phyloP scores from a whole-genome alignment of 768 basidiomycete genomes.

The Lentinula boryana region DNA sequence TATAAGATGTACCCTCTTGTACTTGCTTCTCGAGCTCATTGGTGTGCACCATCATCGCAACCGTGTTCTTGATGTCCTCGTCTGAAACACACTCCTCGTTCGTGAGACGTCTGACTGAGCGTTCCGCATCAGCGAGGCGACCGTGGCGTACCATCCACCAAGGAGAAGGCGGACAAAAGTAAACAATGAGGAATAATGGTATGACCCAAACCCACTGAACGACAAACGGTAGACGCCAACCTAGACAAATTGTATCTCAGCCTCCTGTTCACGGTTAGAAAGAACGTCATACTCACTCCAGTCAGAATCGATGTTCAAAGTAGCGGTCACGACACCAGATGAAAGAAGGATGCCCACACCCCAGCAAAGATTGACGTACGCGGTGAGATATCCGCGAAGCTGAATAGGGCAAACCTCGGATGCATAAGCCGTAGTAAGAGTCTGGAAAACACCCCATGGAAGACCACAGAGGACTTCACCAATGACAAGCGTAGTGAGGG shows the following conservation, averaged over 20 bases:
- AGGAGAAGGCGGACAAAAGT: constrained; percentile 13
- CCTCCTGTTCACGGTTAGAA: not conserved
- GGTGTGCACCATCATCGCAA: constrained; percentile 18
- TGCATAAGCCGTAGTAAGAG: constrained; percentile 17
- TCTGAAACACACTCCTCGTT: constrained; percentile 10
- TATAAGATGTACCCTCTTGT: constrained; percentile 14
- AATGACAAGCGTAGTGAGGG: not conserved
- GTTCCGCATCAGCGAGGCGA: constrained; percentile 14
- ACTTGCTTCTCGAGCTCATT: constrained; percentile 16
- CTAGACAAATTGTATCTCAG: not conserved
- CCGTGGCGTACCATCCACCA: constrained; percentile 19
- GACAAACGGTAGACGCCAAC: constrained; percentile 18
- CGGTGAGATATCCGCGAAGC: constrained; percentile 16
- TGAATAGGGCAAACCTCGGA: constrained; percentile 18
- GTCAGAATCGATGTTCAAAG: constrained; percentile 13
- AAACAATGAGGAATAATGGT: constrained; percentile 13
- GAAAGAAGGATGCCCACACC: constrained; percentile 12
- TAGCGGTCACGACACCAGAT: constrained; percentile 15
- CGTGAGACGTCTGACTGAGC: constrained; percentile 12
- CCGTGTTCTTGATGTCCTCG: constrained; percentile 12
- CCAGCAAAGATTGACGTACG: constrained; percentile 20
- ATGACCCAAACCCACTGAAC: constrained; percentile 19
- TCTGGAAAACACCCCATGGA: constrained; percentile 15
- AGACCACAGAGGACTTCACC: not conserved
- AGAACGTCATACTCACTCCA: constrained; percentile 9